Evolutionary conservation across 2,329 filamentous ascomycete genomes (phyloP).

Genomic region (Clonostachys rhizophaga): DNA sequence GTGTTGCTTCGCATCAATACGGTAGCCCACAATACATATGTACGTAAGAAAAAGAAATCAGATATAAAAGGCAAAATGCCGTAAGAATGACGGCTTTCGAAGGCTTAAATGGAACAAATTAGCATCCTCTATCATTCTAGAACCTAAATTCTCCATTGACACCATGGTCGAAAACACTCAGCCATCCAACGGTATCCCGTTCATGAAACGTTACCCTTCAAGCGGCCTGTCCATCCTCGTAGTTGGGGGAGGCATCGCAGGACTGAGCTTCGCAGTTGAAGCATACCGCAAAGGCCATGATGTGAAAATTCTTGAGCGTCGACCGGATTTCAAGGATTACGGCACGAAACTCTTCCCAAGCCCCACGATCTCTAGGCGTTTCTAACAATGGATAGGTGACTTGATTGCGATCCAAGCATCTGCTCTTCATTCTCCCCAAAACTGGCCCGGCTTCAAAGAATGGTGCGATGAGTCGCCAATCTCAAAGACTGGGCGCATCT

Average conservation of each 20-base stretch:
- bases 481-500: not conserved
- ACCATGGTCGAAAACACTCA: no score
- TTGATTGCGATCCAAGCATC: slow-evolving; percentile 47
- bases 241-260: slow-evolving; percentile 46
- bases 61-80: no score
- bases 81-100: no score
- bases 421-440: slow-evolving; percentile 57
- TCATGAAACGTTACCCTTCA: not conserved
- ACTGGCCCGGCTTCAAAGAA: slow-evolving; percentile 28
- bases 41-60: no score
- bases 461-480: not conserved
- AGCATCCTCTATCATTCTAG: no score
- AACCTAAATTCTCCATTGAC: no score
- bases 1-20: no score
- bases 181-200: no score
- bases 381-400: slow-evolving; percentile 40
- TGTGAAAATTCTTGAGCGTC: slow-evolving; percentile 54
- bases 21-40: no score
- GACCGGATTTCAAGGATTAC: slow-evolving; percentile 44
- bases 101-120: no score
- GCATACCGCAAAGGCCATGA: slow-evolving; percentile 56
- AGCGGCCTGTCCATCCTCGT: slow-evolving; percentile 1
- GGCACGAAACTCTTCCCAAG: not conserved
- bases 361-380: not conserved
- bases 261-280: slow-evolving; percentile 58